These are phyloP conservation scores for Suillus cothurnatus DNA, from an alignment of 768 basidiomycete genomes.

Conservation along the genomic window DNA sequence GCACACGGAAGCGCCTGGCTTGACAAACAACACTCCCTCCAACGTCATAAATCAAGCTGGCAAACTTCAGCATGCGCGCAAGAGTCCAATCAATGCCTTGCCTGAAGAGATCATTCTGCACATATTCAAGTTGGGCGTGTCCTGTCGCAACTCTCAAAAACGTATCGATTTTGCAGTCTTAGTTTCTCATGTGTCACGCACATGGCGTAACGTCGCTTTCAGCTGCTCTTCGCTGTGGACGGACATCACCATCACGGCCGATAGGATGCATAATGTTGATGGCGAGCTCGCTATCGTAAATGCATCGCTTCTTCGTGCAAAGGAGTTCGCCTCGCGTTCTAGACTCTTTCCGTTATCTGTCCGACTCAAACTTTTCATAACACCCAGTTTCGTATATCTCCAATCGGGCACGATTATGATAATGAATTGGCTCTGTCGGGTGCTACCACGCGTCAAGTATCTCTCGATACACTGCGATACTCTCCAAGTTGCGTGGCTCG, in stretches of 20 bases:
- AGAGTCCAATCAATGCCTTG: not conserved
- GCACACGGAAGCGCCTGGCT: not conserved
- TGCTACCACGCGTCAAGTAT: slow-evolving; percentile 9
- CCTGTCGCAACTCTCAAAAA: not conserved
- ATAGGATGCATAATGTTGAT: not conserved
- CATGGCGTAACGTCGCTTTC: slow-evolving; percentile 42
- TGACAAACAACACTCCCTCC: not conserved
- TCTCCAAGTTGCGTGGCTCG: not conserved
- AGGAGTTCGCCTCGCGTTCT: slow-evolving; percentile 7
- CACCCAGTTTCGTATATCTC: not conserved
- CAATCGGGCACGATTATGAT: not conserved
- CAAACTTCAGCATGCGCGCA: not conserved
- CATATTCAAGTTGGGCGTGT: slow-evolving; percentile 12
- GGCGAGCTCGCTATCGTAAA: not conserved
- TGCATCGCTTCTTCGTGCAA: not conserved
- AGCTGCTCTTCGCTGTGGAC: slow-evolving; percentile 42
- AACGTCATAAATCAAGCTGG: not conserved
- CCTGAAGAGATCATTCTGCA: slow-evolving; percentile 10
- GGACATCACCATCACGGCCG: slow-evolving; percentile 21
- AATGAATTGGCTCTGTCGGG: slow-evolving; percentile 6
- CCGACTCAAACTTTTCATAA: slow-evolving; percentile 1
- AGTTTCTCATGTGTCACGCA: slow-evolving; percentile 44
- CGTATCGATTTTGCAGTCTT: slow-evolving; percentile 24
- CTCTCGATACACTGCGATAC: slow-evolving; percentile 10
- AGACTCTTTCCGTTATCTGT: slow-evolving; percentile 7